These are phyloP conservation scores for Globisporangium middletonii DNA, from an alignment of 352 stramenopile genomes.

Conservation along the genomic window DNA sequence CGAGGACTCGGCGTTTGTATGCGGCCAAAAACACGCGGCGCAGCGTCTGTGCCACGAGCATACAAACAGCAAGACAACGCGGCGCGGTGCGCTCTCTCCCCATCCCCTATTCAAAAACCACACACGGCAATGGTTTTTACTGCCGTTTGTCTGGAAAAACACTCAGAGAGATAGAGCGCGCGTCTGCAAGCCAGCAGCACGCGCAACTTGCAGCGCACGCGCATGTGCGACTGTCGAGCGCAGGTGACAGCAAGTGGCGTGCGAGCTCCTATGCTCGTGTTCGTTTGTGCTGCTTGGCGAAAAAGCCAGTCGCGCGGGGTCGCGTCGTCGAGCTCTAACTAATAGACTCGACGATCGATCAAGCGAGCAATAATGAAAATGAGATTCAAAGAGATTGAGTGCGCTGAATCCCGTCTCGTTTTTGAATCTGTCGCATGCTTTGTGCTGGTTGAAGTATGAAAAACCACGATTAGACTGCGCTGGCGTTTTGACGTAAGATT, in stretches of 20 bases:
- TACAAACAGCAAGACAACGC: neutral
- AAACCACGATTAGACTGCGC: neutral
- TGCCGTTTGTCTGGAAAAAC: no score
- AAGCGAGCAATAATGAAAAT: neutral
- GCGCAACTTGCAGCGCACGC: no score
- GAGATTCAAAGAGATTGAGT: neutral
- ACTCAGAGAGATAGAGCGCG: no score
- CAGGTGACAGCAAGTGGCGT: no score
- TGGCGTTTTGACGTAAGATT: neutral
- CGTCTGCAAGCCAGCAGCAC: no score
- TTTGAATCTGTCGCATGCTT: constrained; percentile 1
- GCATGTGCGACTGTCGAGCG: no score
- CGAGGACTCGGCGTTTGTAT: neutral
- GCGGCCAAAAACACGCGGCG: neutral
- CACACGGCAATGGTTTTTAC: neutral
- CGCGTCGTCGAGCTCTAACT: no score
- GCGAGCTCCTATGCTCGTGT: no score
- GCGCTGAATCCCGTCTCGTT: neutral
- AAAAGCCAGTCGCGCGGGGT: no score
- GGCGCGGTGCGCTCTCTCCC: neutral
- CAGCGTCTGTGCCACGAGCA: neutral
- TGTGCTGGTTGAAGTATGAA: neutral
- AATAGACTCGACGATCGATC: no score
- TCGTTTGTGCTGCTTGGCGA: no score
- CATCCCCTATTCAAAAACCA: neutral